Conservation (phyloP, 495 filamentous ascomycete species). For the Tuber brumale region DNA sequence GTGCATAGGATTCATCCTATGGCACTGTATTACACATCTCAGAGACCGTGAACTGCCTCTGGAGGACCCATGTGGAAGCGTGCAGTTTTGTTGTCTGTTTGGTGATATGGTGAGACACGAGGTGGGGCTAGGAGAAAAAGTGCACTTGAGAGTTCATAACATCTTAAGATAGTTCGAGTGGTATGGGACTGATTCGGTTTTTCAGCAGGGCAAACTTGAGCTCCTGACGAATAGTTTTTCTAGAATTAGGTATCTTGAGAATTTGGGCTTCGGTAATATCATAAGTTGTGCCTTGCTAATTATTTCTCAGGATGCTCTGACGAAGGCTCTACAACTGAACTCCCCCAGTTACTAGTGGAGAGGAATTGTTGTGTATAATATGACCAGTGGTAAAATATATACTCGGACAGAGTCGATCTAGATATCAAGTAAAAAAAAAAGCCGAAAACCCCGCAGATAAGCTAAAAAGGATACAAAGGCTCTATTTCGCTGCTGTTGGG, state of each 20-base stretch:
- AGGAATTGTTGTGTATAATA: background rate
- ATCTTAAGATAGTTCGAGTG: background rate
- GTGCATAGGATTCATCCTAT: background rate
- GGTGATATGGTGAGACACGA: background rate
- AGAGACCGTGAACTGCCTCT: background rate
- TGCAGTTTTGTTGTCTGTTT: background rate
- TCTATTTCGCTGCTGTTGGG: background rate
- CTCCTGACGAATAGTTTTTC: background rate
- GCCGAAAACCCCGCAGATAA: background rate
- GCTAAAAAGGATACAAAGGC: background rate
- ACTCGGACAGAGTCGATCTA: background rate
- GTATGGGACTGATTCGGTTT: background rate
- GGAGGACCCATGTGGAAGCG: background rate
- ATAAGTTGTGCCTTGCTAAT: background rate
- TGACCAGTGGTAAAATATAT: background rate
- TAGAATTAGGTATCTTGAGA: background rate
- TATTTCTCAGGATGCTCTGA: background rate
- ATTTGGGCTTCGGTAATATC: background rate
- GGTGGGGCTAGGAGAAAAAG: background rate
- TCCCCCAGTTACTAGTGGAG: background rate
- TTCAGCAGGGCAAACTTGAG: background rate
- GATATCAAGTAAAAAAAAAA: background rate
- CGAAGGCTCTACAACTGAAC: background rate
- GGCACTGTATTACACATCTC: background rate
- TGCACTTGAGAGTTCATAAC: background rate